A percentile compares a stretch with the other conserved stretches of the same genome.
Evolutionary conservation across 305 asterid species (phyloP).

Genomic region (Fraxinus dipetala): DNA sequence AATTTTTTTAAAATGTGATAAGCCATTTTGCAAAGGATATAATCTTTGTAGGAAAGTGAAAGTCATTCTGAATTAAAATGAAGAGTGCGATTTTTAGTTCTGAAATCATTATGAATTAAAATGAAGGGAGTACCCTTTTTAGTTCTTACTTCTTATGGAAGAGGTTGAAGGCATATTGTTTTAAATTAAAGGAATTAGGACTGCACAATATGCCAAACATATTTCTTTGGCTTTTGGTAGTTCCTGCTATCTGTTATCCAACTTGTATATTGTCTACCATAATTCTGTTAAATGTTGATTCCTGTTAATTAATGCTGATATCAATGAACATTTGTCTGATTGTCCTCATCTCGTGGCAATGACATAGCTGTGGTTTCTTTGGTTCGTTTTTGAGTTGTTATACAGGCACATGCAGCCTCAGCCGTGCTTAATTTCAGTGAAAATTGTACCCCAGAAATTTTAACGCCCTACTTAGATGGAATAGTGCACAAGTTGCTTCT

Average conservation of each 20-base stretch:
- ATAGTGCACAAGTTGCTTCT: constrained; percentile 82
- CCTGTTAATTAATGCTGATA: background rate
- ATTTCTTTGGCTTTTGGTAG: background rate
- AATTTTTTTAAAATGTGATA: background rate
- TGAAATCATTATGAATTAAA: background rate
- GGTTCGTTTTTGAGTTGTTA: constrained; percentile 14
- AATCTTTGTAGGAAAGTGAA: background rate
- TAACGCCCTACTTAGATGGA: constrained; percentile 88
- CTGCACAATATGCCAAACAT: background rate
- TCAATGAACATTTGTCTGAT: background rate
- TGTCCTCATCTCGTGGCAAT: background rate
- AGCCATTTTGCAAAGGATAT: background rate
- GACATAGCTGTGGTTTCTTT: background rate
- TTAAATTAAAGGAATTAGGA: background rate
- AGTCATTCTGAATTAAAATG: background rate
- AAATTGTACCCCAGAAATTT: constrained; percentile 93
- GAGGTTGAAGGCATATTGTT: background rate
- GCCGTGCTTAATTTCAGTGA: constrained; percentile 97
- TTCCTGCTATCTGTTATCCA: background rate
- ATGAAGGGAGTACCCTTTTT: background rate
- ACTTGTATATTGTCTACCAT: background rate
- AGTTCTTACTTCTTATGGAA: background rate
- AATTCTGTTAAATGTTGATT: background rate
- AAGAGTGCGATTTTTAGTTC: background rate
- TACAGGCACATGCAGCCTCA: constrained; percentile 98